Evolutionary conservation across 2,329 filamentous ascomycete genomes (phyloP), one percentile per base, ranked within the genome.

Genomic region (Didymella pomorum): DNA sequence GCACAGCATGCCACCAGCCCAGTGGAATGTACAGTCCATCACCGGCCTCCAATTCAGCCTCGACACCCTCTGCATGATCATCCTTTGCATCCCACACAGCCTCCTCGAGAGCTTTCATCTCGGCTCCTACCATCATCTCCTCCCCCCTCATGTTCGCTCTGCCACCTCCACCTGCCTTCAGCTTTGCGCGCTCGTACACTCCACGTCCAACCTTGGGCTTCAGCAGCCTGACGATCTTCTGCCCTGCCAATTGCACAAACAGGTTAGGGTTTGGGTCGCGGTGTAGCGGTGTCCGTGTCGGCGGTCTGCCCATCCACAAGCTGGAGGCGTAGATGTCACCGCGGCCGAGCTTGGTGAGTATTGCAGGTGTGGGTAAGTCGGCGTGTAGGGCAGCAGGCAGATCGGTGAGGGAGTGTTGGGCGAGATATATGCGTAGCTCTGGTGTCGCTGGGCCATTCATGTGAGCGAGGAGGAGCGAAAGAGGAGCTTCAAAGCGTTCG

Each of bases 231-330:
- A 97, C 81, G 0, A 79, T 74, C 76, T 99, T 99, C 50, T 72
- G 77, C 4, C 91, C 87, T 16, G 86, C 86, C 12, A 98, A 76
- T 76, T 99, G 95, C 44, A 91, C 86, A 73, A 98, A 97, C 0
- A 97, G 70, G 72, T 99, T 99, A 0, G 92, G 92, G 69, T 98
- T 98, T 0, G 95, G 95, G 70, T 99, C 95, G 53, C 90, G 86
- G 76, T 99, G 95, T 3, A 97, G 81, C 3, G 95, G 93, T 0
- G 95, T 97, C 67, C 92, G 93, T 0, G 93, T 97, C 0, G 92
- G 92, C 37, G 92, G 87, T 14, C 89, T 81, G 0, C 95, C 95
- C 12, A 98, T 83, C 94, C 94, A 99, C 42, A 98, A 81, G 67
- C 91, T 96, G 0, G 90, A 89, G 67, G 84, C 86, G 73, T 98